These are phyloP conservation scores for Epicoccum sorghinum DNA, from an alignment of 2,329 filamentous ascomycete species.

Conservation along the genomic window DNA sequence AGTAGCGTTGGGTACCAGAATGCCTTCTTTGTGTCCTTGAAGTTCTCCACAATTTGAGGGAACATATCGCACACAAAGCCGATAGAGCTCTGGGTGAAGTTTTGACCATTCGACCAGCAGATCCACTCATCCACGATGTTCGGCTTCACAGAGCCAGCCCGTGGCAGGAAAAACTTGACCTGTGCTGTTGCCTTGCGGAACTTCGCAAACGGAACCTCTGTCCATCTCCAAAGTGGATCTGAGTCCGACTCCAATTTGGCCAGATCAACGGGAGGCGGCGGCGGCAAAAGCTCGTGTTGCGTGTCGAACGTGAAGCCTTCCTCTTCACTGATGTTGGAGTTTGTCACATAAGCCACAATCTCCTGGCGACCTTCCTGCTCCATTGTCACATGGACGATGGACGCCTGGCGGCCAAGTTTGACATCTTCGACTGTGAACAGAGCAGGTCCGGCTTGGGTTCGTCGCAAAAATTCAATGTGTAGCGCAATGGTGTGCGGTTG, in stretches of 20 bases:
- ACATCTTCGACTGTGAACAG: conserved; percentile 65
- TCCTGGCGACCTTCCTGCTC: conserved; percentile 64
- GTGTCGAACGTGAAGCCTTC: conserved; percentile 63
- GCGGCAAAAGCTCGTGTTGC: conserved; percentile 58
- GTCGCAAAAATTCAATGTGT: conserved; percentile 69
- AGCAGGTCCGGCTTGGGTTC: conserved; percentile 64
- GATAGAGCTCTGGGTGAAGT: conserved; percentile 68
- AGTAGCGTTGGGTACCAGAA: conserved; percentile 80
- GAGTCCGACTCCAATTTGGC: conserved; percentile 49
- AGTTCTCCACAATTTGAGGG: conserved; percentile 66
- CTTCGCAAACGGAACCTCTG: conserved; percentile 51
- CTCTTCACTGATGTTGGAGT: conserved; percentile 66
- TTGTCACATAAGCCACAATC: conserved; percentile 68
- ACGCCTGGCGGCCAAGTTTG: conserved; percentile 69
- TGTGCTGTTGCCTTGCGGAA: conserved; percentile 59
- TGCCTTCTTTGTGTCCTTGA: conserved; percentile 40
- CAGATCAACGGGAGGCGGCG: conserved; percentile 51
- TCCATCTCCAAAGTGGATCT: conserved; percentile 58
- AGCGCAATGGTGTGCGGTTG: conserved; percentile 69
- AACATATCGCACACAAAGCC: conserved; percentile 73
- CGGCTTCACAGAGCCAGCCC: conserved; percentile 49
- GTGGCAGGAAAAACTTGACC: conserved; percentile 60
- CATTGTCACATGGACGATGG: conserved; percentile 67
- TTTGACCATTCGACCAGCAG: conserved; percentile 63
- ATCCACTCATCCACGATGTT: conserved; percentile 70